Evolutionary conservation across 2,329 filamentous ascomycete genomes (phyloP).

Genomic region (Pestalotiopsis sp.): DNA sequence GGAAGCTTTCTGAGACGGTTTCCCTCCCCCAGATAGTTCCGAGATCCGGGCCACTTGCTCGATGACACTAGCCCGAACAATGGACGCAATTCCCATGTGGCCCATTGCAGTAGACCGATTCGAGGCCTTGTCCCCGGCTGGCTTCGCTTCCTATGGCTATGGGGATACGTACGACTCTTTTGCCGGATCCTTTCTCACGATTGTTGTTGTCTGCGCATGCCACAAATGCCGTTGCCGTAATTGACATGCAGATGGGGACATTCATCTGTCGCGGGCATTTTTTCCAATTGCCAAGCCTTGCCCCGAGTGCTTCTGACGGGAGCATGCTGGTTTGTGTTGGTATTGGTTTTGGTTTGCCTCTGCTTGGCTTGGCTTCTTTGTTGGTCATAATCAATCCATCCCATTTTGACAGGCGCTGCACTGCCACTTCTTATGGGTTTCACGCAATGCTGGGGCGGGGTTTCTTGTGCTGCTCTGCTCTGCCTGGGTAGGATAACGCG

Average conservation of each 20-base stretch:
- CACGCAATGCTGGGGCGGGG: not conserved
- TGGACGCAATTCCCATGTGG: not conserved
- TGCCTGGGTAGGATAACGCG: not conserved
- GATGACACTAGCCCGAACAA: not conserved
- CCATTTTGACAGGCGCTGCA: slow-evolving; percentile 2
- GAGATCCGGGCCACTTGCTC: not conserved
- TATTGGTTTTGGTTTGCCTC: no score
- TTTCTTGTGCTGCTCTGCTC: not conserved
- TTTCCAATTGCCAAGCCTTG: not conserved
- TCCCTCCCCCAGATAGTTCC: not conserved
- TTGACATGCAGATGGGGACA: not conserved
- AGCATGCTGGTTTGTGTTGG: not conserved
- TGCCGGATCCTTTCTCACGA: not conserved
- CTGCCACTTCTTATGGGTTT: slow-evolving; percentile 11
- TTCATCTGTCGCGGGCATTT: not conserved
- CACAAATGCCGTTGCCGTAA: not conserved
- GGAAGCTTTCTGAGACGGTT: not conserved
- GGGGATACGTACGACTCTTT: not conserved
- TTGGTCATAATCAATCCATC: not conserved
- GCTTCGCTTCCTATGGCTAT: not conserved
- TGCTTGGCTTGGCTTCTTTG: not conserved
- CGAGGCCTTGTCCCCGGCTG: not conserved
- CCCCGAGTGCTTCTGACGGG: not conserved
- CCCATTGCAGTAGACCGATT: not conserved
- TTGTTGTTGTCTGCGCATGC: not conserved